Evolutionary conservation across 129 eudicot genomes (phyloP), one percentile per base, ranked within the genome.

Genomic region (Logfia minima): DNA sequence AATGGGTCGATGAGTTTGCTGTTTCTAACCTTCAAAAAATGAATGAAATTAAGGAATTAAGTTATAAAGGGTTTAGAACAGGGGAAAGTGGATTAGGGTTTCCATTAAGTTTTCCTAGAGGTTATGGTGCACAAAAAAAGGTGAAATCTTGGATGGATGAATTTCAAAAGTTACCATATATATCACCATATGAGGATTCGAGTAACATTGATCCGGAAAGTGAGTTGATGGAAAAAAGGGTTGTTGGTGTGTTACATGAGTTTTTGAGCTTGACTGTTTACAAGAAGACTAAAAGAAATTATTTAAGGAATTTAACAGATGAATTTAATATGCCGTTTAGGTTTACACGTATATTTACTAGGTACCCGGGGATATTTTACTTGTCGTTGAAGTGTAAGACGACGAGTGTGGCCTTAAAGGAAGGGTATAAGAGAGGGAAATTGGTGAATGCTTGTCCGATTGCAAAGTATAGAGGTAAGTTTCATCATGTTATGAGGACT

Each of bases 61-160:
- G 52, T 78, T 86, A 79, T 70, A 43, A 79, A 41, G 79, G 83
- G 10, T 84, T 89, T 63, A 90, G 66, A 80, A 87, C 89, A 69
- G 96, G 93, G 63, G 77, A 87, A 68, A 83, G 79, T 10, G 80
- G 83, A 4, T 81, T 94, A 79, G 85, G 81, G 14, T 94, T 89
- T 75, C 83, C 90, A 0, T 87, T 89, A 85, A 87, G 90, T 72
- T 94, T 91, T 82, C 97, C 97, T 0, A 87, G 86, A 63, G 96
- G 98, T 23, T 91, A 93, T 74, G 98, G 97, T 6, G 92, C 79
- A 4, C 96, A 91, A 72, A 93, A 86, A 70, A 91, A 91, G 87
- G 98, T 93, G 58, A 93, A 86, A 71, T 87, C 90, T 10, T 93
- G 97, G 98, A 93, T 93, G 98, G 93, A 89, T 21, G 98, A 91